Evolutionary conservation across 2,329 filamentous ascomycete species (phyloP).

Genomic region (Calonectria montana): DNA sequence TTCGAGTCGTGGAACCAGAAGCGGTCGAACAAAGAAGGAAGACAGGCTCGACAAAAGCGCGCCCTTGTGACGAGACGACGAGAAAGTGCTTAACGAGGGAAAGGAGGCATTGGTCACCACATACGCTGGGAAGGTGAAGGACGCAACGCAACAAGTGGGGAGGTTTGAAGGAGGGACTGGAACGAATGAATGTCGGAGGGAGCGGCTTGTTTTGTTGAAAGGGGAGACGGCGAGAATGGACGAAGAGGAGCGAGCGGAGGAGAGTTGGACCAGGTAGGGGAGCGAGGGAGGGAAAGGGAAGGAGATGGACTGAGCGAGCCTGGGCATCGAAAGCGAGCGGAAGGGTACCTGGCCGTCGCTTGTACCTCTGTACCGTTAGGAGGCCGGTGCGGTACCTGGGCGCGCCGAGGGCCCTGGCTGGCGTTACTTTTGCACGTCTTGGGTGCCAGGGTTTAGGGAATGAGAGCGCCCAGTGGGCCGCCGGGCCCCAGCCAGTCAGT

Average conservation of each 20-base stretch:
- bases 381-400: conserved; percentile 12
- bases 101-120: conserved; percentile 33
- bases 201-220: conserved; percentile 56
- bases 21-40: conserved; percentile 32
- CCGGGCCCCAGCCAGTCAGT: conserved; percentile 17
- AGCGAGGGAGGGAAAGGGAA: conserved; percentile 39
- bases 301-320: conserved; percentile 28
- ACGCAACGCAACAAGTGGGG: conserved; percentile 42
- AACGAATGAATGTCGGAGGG: conserved; percentile 52
- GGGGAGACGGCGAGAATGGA: conserved; percentile 46
- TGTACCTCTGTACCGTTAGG: conserved; percentile 9
- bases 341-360: conserved; percentile 6
- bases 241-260: conserved; percentile 37
- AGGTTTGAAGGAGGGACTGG: conserved; percentile 53
- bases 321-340: conserved; percentile 5
- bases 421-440: conserved; percentile 20
- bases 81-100: conserved; percentile 36
- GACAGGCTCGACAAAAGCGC: conserved; percentile 27
- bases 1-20: conserved; percentile 32
- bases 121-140: conserved; percentile 33
- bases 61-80: conserved; percentile 27
- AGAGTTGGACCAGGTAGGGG: conserved; percentile 41
- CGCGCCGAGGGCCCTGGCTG: conserved; percentile 12
- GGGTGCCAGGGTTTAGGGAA: conserved; percentile 23
- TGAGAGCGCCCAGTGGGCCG: conserved; percentile 20